Evolutionary conservation across 2,329 filamentous ascomycete species (phyloP).

Genomic region (Neofusicoccum umdonicola): DNA sequence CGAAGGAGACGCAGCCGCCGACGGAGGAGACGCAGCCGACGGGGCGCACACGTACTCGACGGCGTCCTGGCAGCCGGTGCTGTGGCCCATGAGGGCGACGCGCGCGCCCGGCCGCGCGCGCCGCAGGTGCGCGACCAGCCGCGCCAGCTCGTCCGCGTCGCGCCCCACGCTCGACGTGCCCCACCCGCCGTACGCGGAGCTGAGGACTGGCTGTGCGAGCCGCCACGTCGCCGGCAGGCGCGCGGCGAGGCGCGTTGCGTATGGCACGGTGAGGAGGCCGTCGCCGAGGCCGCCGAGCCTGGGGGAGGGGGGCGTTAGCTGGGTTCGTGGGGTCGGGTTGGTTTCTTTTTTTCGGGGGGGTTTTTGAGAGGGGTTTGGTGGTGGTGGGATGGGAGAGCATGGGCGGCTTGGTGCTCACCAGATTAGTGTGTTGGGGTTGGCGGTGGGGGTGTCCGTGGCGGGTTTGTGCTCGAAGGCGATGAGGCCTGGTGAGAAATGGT

Average conservation of each 20-base stretch:
- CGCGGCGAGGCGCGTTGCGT: slow-evolving; percentile 51
- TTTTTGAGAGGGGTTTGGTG: background rate
- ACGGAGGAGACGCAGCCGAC: background rate
- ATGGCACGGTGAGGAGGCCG: slow-evolving; percentile 64
- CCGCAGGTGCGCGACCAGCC: slow-evolving; percentile 53
- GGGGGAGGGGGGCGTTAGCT: slow-evolving; percentile 29
- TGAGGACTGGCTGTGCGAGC: slow-evolving; percentile 51
- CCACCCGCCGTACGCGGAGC: slow-evolving; percentile 56
- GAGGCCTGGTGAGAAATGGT: slow-evolving; percentile 42
- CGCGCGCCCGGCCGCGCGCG: slow-evolving; percentile 44
- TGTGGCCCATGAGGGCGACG: slow-evolving; percentile 68
- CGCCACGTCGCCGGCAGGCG: slow-evolving; percentile 52
- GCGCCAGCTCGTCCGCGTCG: slow-evolving; percentile 55
- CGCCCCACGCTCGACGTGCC: slow-evolving; percentile 52
- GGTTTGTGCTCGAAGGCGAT: slow-evolving; percentile 46
- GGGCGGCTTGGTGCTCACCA: slow-evolving; percentile 3
- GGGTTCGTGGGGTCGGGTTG: too few species aligned
- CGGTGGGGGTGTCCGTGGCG: slow-evolving; percentile 18
- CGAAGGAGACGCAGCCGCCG: too few species aligned
- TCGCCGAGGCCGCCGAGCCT: slow-evolving; percentile 66
- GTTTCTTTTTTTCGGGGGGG: slow-evolving; percentile 43
- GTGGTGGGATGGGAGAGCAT: slow-evolving; percentile 21
- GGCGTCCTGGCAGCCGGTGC: slow-evolving; percentile 66
- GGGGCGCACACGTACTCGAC: slow-evolving; percentile 56
- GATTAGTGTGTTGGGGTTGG: slow-evolving; percentile 31